Conservation (phyloP, 805 yeast species). For the Torulaspora franciscae region DNA sequence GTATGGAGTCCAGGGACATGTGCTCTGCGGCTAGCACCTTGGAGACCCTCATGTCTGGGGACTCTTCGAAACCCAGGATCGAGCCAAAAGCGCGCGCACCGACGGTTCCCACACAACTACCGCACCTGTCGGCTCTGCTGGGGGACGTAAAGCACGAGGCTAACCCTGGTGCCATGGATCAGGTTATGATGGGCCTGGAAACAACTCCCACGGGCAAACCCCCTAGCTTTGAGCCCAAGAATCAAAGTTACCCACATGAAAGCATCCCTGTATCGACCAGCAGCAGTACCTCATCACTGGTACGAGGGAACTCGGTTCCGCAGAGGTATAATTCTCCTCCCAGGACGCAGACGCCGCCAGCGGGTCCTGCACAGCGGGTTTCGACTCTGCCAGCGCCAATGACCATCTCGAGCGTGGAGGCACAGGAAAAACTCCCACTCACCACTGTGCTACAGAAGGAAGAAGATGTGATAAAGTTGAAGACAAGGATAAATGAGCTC, state of each 20-base stretch:
- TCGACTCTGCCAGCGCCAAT: slow-evolving; percentile 3
- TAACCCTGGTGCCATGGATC: slow-evolving; percentile 5
- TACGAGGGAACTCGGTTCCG: slow-evolving; percentile 9
- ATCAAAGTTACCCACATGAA: neutral
- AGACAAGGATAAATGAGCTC: slow-evolving; percentile 78
- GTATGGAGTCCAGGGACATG: slow-evolving; percentile 9
- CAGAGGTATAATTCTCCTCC: slow-evolving; percentile 11
- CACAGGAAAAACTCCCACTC: slow-evolving; percentile 20
- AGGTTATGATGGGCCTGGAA: neutral
- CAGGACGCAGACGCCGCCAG: slow-evolving; percentile 2
- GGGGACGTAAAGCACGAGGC: slow-evolving; percentile 8
- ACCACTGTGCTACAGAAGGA: slow-evolving; percentile 26
- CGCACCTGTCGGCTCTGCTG: slow-evolving; percentile 26
- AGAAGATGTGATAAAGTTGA: slow-evolving; percentile 43
- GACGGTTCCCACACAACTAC: slow-evolving; percentile 26
- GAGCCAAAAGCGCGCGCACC: slow-evolving; percentile 10
- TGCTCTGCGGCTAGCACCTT: slow-evolving; percentile 14
- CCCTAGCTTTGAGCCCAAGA: neutral
- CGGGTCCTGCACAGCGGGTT: slow-evolving; percentile 3
- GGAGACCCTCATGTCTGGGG: slow-evolving; percentile 12
- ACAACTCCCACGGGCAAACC: neutral
- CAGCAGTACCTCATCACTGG: slow-evolving; percentile 9
- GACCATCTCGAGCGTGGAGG: neutral
- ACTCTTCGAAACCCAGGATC: slow-evolving; percentile 7
- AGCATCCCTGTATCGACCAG: slow-evolving; percentile 5